phyloP scores from a whole-genome alignment of 83 land plant species.

The Diphasiastrum complanatum region DNA sequence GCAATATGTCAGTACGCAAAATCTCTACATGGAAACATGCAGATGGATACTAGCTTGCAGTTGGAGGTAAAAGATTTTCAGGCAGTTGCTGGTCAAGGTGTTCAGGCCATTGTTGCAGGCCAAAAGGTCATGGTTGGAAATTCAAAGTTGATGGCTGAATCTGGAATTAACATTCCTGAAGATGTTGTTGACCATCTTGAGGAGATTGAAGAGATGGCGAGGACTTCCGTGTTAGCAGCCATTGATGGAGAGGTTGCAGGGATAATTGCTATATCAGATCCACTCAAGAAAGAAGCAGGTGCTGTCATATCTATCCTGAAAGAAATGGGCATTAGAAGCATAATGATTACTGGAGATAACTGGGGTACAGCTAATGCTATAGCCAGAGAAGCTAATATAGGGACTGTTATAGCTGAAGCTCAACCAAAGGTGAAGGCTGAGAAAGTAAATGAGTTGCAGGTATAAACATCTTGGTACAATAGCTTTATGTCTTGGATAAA shows the following conservation, averaged over 20 bases:
- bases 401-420: slow-evolving; percentile 67
- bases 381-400: slow-evolving; percentile 79
- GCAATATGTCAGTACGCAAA: slow-evolving; percentile 67
- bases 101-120: slow-evolving; percentile 42
- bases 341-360: slow-evolving; percentile 97
- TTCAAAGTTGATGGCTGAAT: slow-evolving; percentile 52
- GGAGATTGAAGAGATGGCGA: slow-evolving; percentile 60
- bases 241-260: slow-evolving; percentile 58
- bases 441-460: slow-evolving; percentile 79
- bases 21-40: slow-evolving; percentile 37
- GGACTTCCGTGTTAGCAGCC: slow-evolving; percentile 74
- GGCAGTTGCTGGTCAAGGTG: slow-evolving; percentile 78
- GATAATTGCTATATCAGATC: slow-evolving; percentile 77
- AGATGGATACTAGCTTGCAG: slow-evolving; percentile 1
- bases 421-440: slow-evolving; percentile 81
- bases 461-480: slow-evolving; percentile 5
- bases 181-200: slow-evolving; percentile 46
- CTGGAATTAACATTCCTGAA: slow-evolving; percentile 34
- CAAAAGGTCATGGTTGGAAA: slow-evolving; percentile 71
- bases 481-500: neutral
- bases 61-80: slow-evolving; percentile 42
- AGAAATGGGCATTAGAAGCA: slow-evolving; percentile 69
- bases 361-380: slow-evolving; percentile 83
- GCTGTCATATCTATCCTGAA: slow-evolving; percentile 52
- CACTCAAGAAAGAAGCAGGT: slow-evolving; percentile 80